Evolutionary conservation across 352 stramenopile genomes (phyloP).

Genomic region (Pythium utonaiense): DNA sequence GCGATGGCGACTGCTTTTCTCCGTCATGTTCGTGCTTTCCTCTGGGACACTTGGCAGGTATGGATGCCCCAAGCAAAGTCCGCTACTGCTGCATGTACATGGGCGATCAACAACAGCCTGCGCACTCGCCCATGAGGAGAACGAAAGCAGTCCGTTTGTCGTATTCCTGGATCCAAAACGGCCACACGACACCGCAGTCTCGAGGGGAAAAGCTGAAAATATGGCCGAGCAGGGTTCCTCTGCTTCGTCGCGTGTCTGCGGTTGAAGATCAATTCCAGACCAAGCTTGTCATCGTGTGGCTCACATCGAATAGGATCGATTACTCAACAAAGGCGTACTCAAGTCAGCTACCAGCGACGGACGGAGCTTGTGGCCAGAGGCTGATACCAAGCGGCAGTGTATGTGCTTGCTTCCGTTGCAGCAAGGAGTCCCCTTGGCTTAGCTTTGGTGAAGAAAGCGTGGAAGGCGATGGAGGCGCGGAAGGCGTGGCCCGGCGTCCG

Average conservation of each 20-base stretch:
- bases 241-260: not conserved
- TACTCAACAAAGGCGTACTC: not conserved
- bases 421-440: slow-evolving; percentile 13
- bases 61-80: not conserved
- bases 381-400: slow-evolving; percentile 8
- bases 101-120: too few relatives aligned
- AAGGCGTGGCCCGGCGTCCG: slow-evolving; percentile 2
- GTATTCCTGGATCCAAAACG: slow-evolving; percentile 17
- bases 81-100: not conserved
- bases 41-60: not conserved
- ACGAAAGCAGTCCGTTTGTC: not conserved
- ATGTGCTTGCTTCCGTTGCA: slow-evolving; percentile 18
- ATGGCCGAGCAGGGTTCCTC: not conserved
- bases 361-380: slow-evolving; percentile 7
- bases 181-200: not conserved
- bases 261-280: not conserved
- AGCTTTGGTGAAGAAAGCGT: not conserved
- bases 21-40: slow-evolving; percentile 6
- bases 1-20: slow-evolving; percentile 17
- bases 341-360: not conserved
- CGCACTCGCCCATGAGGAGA: not conserved
- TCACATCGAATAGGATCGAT: not conserved
- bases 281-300: not conserved
- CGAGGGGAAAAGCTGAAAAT: not conserved
- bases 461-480: not conserved